Conservation (phyloP, 1,284 basidiomycete species). For the Sphaerobolus stellatus region DNA sequence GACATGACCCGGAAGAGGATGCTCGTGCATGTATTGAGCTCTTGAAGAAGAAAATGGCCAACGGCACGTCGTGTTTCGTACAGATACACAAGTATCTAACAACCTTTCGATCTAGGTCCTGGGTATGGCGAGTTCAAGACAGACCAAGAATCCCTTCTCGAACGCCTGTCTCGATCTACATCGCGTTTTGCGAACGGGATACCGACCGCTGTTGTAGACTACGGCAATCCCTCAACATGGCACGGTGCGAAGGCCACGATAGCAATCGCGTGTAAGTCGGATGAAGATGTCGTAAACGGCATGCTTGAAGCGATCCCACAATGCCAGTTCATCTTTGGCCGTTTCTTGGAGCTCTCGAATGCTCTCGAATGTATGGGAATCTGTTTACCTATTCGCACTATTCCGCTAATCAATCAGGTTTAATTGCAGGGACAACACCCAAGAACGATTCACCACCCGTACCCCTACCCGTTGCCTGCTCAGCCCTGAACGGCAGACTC, state of each 20-base stretch:
- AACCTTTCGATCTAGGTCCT: slow-evolving; percentile 48
- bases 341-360: slow-evolving; percentile 77
- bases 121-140: slow-evolving; percentile 84
- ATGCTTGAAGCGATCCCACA: slow-evolving; percentile 57
- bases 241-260: slow-evolving; percentile 81
- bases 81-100: too few species aligned
- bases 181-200: slow-evolving; percentile 45
- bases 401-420: background rate
- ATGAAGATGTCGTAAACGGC: slow-evolving; percentile 72
- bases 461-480: slow-evolving; percentile 39
- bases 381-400: background rate
- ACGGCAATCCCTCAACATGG: slow-evolving; percentile 78
- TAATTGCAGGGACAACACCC: slow-evolving; percentile 16
- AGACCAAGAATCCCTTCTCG: slow-evolving; percentile 85
- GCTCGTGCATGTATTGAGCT: slow-evolving; percentile 84
- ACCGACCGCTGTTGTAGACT: slow-evolving; percentile 76
- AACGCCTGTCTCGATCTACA: slow-evolving; percentile 64
- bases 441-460: slow-evolving; percentile 29
- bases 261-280: slow-evolving; percentile 67
- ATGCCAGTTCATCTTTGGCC: slow-evolving; percentile 80
- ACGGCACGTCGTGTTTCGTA: slow-evolving; percentile 48
- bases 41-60: slow-evolving; percentile 73
- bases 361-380: slow-evolving; percentile 72
- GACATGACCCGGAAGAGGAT: slow-evolving; percentile 92
- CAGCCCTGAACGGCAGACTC: slow-evolving; percentile 61